Percentiles rank a stretch among this genome's conserved stretches.
Conservation (phyloP, 2,329 filamentous ascomycete species). For the Cytospora leucostoma region DNA sequence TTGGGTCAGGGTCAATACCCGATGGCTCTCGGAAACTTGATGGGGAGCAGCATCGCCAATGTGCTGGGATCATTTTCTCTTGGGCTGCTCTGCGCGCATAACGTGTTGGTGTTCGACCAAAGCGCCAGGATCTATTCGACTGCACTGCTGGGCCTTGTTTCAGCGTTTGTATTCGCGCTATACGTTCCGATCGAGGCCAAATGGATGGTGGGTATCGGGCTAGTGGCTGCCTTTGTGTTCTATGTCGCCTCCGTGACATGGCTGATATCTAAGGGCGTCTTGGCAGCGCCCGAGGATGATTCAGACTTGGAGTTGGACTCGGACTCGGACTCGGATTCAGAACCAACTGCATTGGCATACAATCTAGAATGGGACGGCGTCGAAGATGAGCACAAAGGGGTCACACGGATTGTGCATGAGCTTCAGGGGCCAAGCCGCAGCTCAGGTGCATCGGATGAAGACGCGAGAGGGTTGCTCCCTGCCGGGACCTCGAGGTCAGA, state of each 20-base stretch:
- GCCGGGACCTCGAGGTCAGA: background rate
- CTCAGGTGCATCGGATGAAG: background rate
- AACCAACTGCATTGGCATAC: slow-evolving; percentile 3
- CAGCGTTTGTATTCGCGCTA: slow-evolving; percentile 40
- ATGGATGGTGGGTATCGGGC: slow-evolving; percentile 39
- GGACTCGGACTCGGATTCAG: slow-evolving; percentile 3
- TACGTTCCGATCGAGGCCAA: slow-evolving; percentile 36
- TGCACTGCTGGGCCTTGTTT: slow-evolving; percentile 45
- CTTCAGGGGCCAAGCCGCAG: background rate
- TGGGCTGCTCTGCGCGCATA: slow-evolving; percentile 45
- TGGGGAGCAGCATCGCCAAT: slow-evolving; percentile 54
- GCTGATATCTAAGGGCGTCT: slow-evolving; percentile 46
- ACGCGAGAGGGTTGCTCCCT: background rate
- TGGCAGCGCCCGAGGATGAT: slow-evolving; percentile 44
- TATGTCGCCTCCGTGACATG: slow-evolving; percentile 48
- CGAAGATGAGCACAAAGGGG: slow-evolving; percentile 19
- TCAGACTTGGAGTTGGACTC: slow-evolving; percentile 39
- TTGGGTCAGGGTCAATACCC: slow-evolving; percentile 46
- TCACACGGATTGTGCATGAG: background rate
- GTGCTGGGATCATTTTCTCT: slow-evolving; percentile 56
- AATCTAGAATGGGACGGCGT: slow-evolving; percentile 32
- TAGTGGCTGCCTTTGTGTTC: slow-evolving; percentile 45
- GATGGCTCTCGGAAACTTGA: slow-evolving; percentile 52
- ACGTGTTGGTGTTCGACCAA: slow-evolving; percentile 42
- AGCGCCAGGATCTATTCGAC: slow-evolving; percentile 50